phyloP scores from a whole-genome alignment of 352 stramenopile genomes.

The Phytophthora ramorum region DNA sequence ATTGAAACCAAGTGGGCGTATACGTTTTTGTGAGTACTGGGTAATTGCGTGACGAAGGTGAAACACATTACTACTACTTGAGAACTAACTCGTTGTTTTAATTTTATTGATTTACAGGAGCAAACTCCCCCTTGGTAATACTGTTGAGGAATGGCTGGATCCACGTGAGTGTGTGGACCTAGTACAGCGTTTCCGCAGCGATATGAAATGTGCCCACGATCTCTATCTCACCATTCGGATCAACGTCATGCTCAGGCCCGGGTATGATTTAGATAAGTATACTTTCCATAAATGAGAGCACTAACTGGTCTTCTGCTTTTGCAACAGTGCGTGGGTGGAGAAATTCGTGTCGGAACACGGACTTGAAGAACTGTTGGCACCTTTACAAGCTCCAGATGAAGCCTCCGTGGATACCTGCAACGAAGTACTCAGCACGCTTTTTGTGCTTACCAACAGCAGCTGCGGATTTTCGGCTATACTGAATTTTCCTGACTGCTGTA shows the following conservation, averaged over 20 bases:
- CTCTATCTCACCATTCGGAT: constrained; percentile 71
- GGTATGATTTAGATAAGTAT: constrained; percentile 29
- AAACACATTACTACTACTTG: background rate
- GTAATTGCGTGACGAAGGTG: background rate
- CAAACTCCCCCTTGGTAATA: constrained; percentile 46
- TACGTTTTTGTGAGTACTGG: constrained; percentile 62
- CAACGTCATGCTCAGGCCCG: constrained; percentile 59
- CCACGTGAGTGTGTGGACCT: constrained; percentile 59
- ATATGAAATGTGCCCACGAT: constrained; percentile 47
- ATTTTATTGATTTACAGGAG: constrained; percentile 29
- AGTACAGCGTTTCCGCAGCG: constrained; percentile 43
- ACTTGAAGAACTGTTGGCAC: constrained; percentile 42
- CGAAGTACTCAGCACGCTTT: constrained; percentile 60
- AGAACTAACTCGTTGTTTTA: background rate
- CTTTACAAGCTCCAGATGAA: constrained; percentile 41
- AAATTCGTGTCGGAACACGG: constrained; percentile 59
- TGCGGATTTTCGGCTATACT: constrained; percentile 41
- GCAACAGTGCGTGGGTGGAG: constrained; percentile 55
- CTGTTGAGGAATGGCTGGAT: constrained; percentile 57
- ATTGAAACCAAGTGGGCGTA: constrained; percentile 78
- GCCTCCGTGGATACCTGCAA: constrained; percentile 30
- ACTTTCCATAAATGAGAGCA: background rate
- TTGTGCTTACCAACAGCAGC: constrained; percentile 51
- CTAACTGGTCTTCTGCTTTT: constrained; percentile 4
- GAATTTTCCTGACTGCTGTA: constrained; percentile 39